Evolutionary conservation across 2,329 filamentous ascomycete genomes (phyloP).

Genomic region (Colletotrichum zoysiae): DNA sequence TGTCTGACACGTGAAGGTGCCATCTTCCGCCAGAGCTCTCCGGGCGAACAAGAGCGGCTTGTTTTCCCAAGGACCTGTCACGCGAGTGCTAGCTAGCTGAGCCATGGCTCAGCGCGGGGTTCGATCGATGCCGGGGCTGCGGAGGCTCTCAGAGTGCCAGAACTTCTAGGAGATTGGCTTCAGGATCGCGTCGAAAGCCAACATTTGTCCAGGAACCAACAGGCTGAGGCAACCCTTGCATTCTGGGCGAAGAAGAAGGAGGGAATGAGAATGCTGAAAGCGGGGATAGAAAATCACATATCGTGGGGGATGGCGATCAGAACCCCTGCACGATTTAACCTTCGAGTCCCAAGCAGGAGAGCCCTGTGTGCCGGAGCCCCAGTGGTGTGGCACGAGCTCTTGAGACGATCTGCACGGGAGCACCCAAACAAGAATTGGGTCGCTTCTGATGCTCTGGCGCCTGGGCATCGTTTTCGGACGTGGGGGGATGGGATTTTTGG

Average conservation of each 20-base stretch:
- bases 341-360: conserved; percentile 16
- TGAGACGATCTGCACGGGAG: conserved; percentile 38
- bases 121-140: not conserved
- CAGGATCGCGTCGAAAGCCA: not conserved
- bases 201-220: not conserved
- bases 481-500: conserved; percentile 8
- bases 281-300: conserved; percentile 32
- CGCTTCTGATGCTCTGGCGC: conserved; percentile 4
- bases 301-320: conserved; percentile 19
- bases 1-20: not conserved
- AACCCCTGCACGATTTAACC: conserved; percentile 34
- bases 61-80: not conserved
- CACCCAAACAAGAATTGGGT: conserved; percentile 33
- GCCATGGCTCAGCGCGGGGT: not conserved
- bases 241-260: not conserved
- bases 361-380: conserved; percentile 30
- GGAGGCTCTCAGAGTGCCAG: not conserved
- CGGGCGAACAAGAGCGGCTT: not conserved
- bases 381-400: conserved; percentile 36
- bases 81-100: not conserved
- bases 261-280: conserved; percentile 2
- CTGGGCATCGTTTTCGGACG: conserved; percentile 16
- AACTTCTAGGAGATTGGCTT: not conserved
- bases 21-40: not conserved
- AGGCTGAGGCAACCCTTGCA: conserved; percentile 1